These are phyloP conservation scores for Platismatia glauca DNA, from an alignment of 495 filamentous ascomycete genomes.

Conservation along the genomic window DNA sequence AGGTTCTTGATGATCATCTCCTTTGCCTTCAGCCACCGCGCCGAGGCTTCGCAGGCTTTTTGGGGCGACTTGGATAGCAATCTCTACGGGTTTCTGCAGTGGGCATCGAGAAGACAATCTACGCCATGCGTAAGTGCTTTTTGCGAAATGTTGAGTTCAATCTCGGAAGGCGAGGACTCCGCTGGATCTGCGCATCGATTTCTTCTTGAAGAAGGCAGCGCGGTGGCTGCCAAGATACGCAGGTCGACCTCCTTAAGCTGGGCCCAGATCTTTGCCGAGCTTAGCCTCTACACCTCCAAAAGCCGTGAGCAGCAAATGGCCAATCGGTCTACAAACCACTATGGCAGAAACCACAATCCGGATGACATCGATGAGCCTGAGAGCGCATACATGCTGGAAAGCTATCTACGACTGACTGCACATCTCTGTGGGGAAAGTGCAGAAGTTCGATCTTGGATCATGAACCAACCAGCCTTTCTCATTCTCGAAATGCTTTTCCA, in stretches of 20 bases:
- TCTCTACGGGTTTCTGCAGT: constrained; percentile 84
- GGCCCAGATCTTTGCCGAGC: constrained; percentile 83
- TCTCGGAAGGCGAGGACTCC: constrained; percentile 70
- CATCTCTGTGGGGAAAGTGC: constrained; percentile 64
- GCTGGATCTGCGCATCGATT: constrained; percentile 79
- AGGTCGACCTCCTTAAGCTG: constrained; percentile 76
- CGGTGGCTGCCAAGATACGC: constrained; percentile 59
- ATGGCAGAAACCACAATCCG: constrained; percentile 54
- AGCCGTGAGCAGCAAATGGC: constrained; percentile 53
- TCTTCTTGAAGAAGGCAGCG: constrained; percentile 73
- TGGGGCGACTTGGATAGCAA: constrained; percentile 87
- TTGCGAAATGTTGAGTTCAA: constrained; percentile 84
- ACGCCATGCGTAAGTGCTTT: constrained; percentile 90
- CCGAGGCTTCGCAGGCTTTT: constrained; percentile 74
- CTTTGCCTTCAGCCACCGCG: constrained; percentile 76
- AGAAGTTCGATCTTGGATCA: constrained; percentile 57
- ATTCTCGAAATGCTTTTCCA: constrained; percentile 58
- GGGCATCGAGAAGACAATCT: constrained; percentile 86
- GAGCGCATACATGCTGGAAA: constrained; percentile 82
- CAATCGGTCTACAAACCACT: constrained; percentile 47
- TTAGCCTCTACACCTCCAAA: constrained; percentile 63
- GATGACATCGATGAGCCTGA: constrained; percentile 70
- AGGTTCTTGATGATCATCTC: constrained; percentile 86
- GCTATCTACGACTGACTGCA: constrained; percentile 77
- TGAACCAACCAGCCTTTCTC: constrained; percentile 52